Evolutionary conservation across 306 rosid species (phyloP).

Genomic region (Corylus heterophylla): DNA sequence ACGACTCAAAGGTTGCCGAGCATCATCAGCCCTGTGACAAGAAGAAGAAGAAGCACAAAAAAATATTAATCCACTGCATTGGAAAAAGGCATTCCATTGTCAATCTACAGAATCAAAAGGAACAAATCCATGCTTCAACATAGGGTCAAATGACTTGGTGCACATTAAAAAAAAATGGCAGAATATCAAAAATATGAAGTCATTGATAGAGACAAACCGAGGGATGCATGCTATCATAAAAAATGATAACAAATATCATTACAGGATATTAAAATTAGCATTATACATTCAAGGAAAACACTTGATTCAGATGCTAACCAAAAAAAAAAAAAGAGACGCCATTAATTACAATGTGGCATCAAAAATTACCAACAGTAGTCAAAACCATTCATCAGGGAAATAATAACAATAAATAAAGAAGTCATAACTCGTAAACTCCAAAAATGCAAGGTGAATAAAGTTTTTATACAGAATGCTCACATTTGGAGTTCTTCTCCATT

Average conservation of each 20-base stretch:
- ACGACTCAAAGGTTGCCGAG: slow-evolving; percentile 93
- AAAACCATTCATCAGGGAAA: background rate
- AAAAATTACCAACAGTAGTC: background rate
- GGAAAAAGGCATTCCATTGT: slow-evolving; percentile 11
- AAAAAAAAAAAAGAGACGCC: background rate
- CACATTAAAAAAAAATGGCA: background rate
- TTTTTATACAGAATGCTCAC: slow-evolving; percentile 40
- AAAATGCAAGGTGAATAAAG: slow-evolving; percentile 6
- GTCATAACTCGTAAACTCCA: background rate
- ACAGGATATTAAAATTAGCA: background rate
- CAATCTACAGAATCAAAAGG: background rate
- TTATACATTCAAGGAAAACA: background rate
- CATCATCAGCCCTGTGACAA: slow-evolving; percentile 87
- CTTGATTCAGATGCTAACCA: background rate
- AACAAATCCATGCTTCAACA: background rate
- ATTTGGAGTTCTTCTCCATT: slow-evolving; percentile 98
- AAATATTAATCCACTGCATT: background rate
- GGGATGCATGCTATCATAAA: background rate
- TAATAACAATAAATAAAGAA: background rate
- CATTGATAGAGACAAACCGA: background rate
- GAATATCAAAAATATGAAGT: background rate
- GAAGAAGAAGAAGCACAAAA: slow-evolving; percentile 16
- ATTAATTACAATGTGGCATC: background rate
- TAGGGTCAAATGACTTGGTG: background rate
- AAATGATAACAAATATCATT: background rate